Base-by-base conservation (phyloP, 1,284 basidiomycete genomes). In the Ustilago esculenta region DNA sequence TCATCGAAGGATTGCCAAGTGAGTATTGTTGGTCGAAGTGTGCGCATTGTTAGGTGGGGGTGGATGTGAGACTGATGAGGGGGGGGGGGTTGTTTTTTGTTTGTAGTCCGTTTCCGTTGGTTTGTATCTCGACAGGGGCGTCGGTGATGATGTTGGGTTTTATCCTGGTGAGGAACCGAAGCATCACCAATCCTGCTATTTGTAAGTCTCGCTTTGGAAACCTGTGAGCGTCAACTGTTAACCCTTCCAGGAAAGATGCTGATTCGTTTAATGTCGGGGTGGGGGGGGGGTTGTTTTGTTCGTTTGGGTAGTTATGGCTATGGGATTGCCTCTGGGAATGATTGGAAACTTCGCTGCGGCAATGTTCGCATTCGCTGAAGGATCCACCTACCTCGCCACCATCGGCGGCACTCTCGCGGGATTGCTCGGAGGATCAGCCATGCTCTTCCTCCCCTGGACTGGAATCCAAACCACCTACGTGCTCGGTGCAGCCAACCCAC, bases 361-460 rank as follows among this genome's bases (percentile, higher is more conserved):
- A 44, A 73, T 73, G 71, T 75, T 67, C 40, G 44, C 69, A 20
- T 75, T 67, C 34, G 71, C 73, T 21, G 50, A 59, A 35, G 73
- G 73, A 14, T 64, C 63, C 21, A 75, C 71, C 25, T 75, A 47
- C 43, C 46, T 73, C n/a, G 73, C 73, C 41, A 73, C 72, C 0
- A 40, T 52, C 21, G 27, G 56, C 1, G 73, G 73, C 15, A 49
- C 61, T 18, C 42, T 75, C 3, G 71, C 58, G 9, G 66, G 67
- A 5, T 39, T 75, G 1, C 25, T 75, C 21, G 61, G 67, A 9
- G 70, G 67, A 12, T n/a, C 50, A 2, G 56, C 37, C 5, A 20
- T 75, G 12, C 58, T 70, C 43, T 73, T 75, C 66, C 49, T 75
- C 5, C 73, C 73, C 30, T 75, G 73, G 73, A 73, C 73, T 9